phyloP scores from a whole-genome alignment of 2,329 filamentous ascomycete species.

The Alternaria atra region DNA sequence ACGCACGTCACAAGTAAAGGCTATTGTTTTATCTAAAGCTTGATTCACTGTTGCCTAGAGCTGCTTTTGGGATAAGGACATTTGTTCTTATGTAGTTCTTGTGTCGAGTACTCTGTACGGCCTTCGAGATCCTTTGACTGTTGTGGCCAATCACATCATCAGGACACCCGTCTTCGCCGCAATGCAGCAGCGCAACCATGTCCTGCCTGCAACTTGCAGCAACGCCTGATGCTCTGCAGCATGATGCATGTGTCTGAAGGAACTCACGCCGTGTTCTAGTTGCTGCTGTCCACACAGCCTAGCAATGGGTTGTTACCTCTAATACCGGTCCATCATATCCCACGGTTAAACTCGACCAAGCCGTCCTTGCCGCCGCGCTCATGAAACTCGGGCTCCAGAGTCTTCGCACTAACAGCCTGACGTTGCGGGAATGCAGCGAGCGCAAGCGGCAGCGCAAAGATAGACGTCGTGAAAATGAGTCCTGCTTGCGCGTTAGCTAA shows the following conservation, averaged over 20 bases:
- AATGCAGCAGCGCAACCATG: constrained; percentile 1
- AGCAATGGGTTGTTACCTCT: constrained; percentile 2
- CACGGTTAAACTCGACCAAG: constrained; percentile 95
- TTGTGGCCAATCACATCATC: constrained; percentile 20
- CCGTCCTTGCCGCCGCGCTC: constrained; percentile 79
- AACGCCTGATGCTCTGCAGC: neutral
- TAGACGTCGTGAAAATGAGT: constrained; percentile 84
- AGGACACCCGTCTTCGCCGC: constrained; percentile 26
- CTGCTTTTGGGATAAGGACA: constrained; percentile 6
- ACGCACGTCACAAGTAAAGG: constrained; percentile 24
- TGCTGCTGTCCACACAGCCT: neutral
- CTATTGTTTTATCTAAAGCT: constrained; percentile 19
- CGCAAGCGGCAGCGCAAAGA: constrained; percentile 88
- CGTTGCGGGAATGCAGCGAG: constrained; percentile 92
- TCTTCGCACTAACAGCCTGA: constrained; percentile 78
- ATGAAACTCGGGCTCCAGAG: constrained; percentile 86
- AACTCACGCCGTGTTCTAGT: neutral
- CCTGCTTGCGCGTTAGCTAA: constrained; percentile 58
- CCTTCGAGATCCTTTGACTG: constrained; percentile 8
- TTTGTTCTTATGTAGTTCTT: constrained; percentile 9
- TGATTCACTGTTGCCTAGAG: constrained; percentile 25
- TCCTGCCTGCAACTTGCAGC: neutral
- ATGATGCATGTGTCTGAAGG: neutral
- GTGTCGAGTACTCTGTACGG: neutral
- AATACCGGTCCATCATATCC: constrained; percentile 67